Evolutionary conservation across 2,329 filamentous ascomycete species (phyloP).

Genomic region (Myriosclerotinia duriaeana): DNA sequence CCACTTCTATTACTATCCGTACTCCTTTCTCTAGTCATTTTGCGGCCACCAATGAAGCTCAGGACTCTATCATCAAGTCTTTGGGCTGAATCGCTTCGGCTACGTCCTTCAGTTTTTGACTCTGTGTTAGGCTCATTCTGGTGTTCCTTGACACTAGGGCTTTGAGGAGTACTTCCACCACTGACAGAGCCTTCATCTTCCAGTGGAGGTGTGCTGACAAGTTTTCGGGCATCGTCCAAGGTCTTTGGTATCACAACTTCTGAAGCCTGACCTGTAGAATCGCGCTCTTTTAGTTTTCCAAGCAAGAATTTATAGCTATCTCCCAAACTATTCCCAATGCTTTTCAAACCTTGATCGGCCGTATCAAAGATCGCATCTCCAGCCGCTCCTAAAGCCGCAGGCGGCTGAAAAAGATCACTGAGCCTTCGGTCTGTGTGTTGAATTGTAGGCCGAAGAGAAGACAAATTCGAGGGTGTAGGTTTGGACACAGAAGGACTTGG

Average conservation of each 20-base stretch:
- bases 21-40: constrained; percentile 65
- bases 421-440: constrained; percentile 69
- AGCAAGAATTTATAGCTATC: constrained; percentile 93
- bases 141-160: constrained; percentile 34
- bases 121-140: constrained; percentile 2
- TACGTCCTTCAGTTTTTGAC: constrained; percentile 24
- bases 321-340: constrained; percentile 84
- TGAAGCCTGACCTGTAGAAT: constrained; percentile 49
- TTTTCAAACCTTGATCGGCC: constrained; percentile 89
- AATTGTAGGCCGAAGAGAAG: constrained; percentile 37
- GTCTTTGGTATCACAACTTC: constrained; percentile 75
- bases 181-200: constrained; percentile 43
- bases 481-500: constrained; percentile 42
- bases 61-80: constrained; percentile 64
- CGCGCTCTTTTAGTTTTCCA: constrained; percentile 77
- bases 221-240: constrained; percentile 84
- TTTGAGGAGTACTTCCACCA: constrained; percentile 54
- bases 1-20: constrained; percentile 69
- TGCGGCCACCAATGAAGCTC: constrained; percentile 68
- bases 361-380: constrained; percentile 83
- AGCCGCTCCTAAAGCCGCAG: constrained; percentile 76
- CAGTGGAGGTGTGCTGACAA: constrained; percentile 71
- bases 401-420: constrained; percentile 82
- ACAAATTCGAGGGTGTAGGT: constrained; percentile 34
- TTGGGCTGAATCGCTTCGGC: constrained; percentile 41